phyloP scores from a whole-genome alignment of 768 basidiomycete genomes.

The Amanita pallidorosea region DNA sequence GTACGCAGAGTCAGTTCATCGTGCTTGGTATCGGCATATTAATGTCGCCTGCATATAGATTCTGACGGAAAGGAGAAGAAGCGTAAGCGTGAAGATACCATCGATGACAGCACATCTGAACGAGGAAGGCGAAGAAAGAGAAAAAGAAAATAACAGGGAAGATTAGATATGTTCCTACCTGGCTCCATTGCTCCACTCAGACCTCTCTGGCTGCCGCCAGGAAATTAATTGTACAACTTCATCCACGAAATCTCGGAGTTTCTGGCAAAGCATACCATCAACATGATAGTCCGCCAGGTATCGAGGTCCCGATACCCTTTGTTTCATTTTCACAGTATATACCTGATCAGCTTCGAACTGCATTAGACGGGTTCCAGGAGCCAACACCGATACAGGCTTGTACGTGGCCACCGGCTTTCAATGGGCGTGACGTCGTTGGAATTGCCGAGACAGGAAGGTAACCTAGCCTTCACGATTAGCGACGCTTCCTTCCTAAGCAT shows the following conservation, averaged over 20 bases:
- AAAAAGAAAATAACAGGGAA: slow-evolving; percentile 29
- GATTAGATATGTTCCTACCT: slow-evolving; percentile 12
- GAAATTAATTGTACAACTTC: slow-evolving; percentile 14
- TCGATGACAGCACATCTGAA: slow-evolving; percentile 7
- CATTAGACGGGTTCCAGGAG: slow-evolving; percentile 64
- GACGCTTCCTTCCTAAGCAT: neutral
- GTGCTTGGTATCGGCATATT: neutral
- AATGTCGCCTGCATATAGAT: slow-evolving; percentile 9
- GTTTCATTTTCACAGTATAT: slow-evolving; percentile 65
- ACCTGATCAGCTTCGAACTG: slow-evolving; percentile 45
- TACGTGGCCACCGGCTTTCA: slow-evolving; percentile 83
- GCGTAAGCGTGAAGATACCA: slow-evolving; percentile 26
- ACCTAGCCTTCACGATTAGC: slow-evolving; percentile 6
- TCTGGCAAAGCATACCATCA: slow-evolving; percentile 63
- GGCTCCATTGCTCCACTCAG: slow-evolving; percentile 11
- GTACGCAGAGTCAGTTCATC: neutral
- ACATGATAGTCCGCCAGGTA: slow-evolving; percentile 39
- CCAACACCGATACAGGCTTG: slow-evolving; percentile 96
- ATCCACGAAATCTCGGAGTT: slow-evolving; percentile 42
- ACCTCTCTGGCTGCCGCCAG: slow-evolving; percentile 6
- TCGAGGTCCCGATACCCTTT: slow-evolving; percentile 47
- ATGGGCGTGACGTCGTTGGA: slow-evolving; percentile 82
- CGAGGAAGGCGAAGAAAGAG: slow-evolving; percentile 28
- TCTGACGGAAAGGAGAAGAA: slow-evolving; percentile 27
- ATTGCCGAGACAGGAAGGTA: slow-evolving; percentile 94